phyloP scores from a whole-genome alignment of 352 stramenopile species.

The Globisporangium echinulatum region DNA sequence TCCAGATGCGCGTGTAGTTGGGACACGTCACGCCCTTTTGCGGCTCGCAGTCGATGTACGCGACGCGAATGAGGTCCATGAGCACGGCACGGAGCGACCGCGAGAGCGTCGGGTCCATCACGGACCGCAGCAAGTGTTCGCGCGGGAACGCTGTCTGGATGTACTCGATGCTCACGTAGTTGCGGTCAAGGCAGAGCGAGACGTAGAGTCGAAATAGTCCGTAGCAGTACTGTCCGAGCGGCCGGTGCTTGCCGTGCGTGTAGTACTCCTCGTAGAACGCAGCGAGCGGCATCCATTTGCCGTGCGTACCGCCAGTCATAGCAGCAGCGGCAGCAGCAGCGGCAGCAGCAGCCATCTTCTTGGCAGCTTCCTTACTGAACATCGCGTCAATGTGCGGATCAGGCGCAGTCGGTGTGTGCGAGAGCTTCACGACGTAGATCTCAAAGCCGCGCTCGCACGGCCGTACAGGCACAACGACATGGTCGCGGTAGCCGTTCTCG shows the following conservation, averaged over 20 bases:
- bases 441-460: constrained; percentile 40
- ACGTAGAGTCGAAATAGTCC: constrained; percentile 63
- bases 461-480: constrained; percentile 48
- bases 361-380: constrained; percentile 18
- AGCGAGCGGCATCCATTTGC: constrained; percentile 35
- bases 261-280: constrained; percentile 69
- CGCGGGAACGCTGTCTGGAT: constrained; percentile 57
- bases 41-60: constrained; percentile 66
- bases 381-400: constrained; percentile 32
- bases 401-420: constrained; percentile 9
- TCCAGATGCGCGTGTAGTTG: constrained; percentile 70
- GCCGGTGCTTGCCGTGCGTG: constrained; percentile 29
- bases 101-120: constrained; percentile 39
- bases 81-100: constrained; percentile 57
- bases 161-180: constrained; percentile 73
- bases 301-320: constrained; percentile 4
- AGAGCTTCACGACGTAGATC: constrained; percentile 27
- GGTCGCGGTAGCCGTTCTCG: constrained; percentile 43
- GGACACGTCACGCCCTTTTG: constrained; percentile 51
- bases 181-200: constrained; percentile 64
- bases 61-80: constrained; percentile 56
- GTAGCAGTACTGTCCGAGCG: constrained; percentile 62
- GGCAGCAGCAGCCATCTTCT: too few relatives aligned
- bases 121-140: constrained; percentile 35
- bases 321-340: too few relatives aligned